Base-by-base conservation (phyloP, 768 basidiomycete species). In the Omphalotus guepiniiformis region DNA sequence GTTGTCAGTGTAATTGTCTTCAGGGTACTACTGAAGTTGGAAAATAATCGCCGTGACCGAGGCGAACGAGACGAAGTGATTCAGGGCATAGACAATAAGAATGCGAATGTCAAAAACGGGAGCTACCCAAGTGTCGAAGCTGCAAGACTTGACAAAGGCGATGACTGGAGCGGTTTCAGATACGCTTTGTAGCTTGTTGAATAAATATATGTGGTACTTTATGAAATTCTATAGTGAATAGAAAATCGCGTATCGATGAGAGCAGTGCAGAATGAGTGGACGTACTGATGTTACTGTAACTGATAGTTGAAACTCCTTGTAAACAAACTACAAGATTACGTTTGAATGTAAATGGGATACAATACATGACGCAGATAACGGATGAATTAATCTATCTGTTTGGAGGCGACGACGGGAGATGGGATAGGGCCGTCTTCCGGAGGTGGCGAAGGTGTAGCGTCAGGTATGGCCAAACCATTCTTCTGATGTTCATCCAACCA, bases 401-500 rank as follows among this genome's bases (percentile, higher is more conserved):
- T 70, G 19, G 71, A 65, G 23, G 76, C 70, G 19, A 78, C 70
- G 11, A 71, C 65, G 28, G 84, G 76, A 9, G 70, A 61, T 13
- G 82, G 82, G 6, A 71, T 49, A 16, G 78, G 74, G 18, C 67
- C 64, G 34, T 71, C 74, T 61, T 85, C 83, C 9, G 83, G 64
- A 3, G 84, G 82, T 30, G 83, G 79, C 15, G 42, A 35, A 18
- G 81, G 80, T n/a, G 81, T 79, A 19, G 37, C 3, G 36, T 47
- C 36, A n/a, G 46, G 46, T 4, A 19, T 29, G 12, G 45, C 45
- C 38, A 54, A 78, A 80, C 40, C 75, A 74, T 56, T 79, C 79
- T 32, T 75, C 29, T 75, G 76, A 61, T 91, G 79, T 60, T 86
- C 79, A 58, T 95, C 92, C n/a, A 95, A 76, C 88, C 93, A 95